phyloP scores from a whole-genome alignment of 208 protist species.

The Leishmania tarentolae region DNA sequence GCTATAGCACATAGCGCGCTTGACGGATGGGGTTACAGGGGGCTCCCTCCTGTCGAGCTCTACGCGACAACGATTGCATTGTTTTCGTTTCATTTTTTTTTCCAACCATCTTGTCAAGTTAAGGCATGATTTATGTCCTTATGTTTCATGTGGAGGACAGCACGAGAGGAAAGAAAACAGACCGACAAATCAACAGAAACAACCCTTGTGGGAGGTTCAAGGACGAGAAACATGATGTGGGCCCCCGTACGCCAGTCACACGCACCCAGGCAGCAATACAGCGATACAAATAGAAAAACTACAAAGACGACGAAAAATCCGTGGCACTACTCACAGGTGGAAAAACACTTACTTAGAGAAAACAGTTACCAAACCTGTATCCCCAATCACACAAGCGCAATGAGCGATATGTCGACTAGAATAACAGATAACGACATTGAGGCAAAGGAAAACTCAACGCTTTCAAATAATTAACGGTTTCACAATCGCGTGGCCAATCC shows the following conservation, averaged over 20 bases:
- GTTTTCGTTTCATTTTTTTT: neutral
- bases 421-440: neutral
- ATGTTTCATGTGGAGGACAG: neutral
- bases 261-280: neutral
- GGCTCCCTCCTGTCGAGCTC: neutral
- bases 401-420: too few relatives aligned
- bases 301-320: neutral
- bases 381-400: neutral
- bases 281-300: neutral
- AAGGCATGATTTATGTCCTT: neutral
- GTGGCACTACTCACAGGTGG: too few relatives aligned
- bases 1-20: neutral
- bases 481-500: neutral
- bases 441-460: neutral
- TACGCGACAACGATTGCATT: neutral
- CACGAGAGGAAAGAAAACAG: neutral
- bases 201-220: neutral
- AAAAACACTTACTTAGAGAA: neutral
- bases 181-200: neutral
- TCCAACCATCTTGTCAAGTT: neutral
- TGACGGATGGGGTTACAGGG: neutral
- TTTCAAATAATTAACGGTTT: neutral
- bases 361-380: too few relatives aligned
- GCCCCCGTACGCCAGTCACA: neutral
- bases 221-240: neutral